Percentiles rank a stretch among this genome's conserved stretches.
Evolutionary conservation across 106 monocot genomes (phyloP).

Genomic region (Vanilla planifolia): DNA sequence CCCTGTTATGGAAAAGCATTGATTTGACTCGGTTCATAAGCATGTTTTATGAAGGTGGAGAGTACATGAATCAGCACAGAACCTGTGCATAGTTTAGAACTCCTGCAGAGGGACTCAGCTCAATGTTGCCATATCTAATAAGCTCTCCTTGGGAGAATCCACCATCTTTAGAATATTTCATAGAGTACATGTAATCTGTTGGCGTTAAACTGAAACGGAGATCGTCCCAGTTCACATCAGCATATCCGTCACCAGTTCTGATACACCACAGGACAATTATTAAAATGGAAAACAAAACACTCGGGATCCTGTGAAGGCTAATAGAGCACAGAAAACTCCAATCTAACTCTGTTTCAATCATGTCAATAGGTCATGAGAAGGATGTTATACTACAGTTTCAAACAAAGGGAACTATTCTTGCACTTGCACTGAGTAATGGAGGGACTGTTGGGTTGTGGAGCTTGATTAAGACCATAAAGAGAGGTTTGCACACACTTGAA

Average conservation of each 20-base stretch:
- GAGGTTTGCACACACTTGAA: too few relatives aligned
- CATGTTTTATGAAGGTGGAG: neutral
- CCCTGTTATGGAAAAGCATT: slow-evolving; percentile 20
- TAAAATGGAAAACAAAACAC: too few relatives aligned
- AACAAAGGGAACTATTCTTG: too few relatives aligned
- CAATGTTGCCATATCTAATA: slow-evolving; percentile 35
- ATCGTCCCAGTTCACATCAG: slow-evolving; percentile 52
- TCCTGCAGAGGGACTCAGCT: slow-evolving; percentile 56
- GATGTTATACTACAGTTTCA: too few relatives aligned
- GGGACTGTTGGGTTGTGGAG: too few relatives aligned
- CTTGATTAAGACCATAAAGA: too few relatives aligned
- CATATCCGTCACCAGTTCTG: slow-evolving; percentile 28
- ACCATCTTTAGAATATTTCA: slow-evolving; percentile 35
- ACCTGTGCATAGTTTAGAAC: slow-evolving; percentile 64
- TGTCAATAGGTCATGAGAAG: too few relatives aligned
- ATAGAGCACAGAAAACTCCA: too few relatives aligned
- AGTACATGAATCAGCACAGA: neutral
- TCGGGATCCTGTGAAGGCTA: too few relatives aligned
- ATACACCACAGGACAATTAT: neutral
- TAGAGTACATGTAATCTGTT: slow-evolving; percentile 60
- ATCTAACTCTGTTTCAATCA: too few relatives aligned
- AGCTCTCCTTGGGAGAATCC: slow-evolving; percentile 32
- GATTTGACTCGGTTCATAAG: neutral
- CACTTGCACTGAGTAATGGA: too few relatives aligned
- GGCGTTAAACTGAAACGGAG: slow-evolving; percentile 38